These are phyloP conservation scores for Aspergillus olivimuriae DNA, from an alignment of 495 filamentous ascomycete genomes.

Conservation along the genomic window DNA sequence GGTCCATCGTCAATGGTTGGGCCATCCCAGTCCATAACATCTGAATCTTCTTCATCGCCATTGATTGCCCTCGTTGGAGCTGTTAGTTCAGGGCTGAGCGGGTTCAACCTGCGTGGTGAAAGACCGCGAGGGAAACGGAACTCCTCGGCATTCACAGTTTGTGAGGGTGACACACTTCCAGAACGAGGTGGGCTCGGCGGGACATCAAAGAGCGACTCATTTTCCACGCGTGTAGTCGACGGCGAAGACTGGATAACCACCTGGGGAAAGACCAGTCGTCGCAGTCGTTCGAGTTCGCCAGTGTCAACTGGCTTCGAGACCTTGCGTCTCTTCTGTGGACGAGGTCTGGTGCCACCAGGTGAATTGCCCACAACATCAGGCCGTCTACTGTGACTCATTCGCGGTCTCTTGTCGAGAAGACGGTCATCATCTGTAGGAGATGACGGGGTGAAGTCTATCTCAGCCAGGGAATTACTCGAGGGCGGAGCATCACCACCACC, in stretches of 20 bases:
- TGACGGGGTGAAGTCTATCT: constrained; percentile 12
- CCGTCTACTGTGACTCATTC: too few relatives aligned
- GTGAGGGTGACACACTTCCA: constrained; percentile 22
- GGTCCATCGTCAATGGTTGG: constrained; percentile 15
- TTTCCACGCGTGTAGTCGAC: constrained; percentile 6
- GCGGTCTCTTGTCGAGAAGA: neutral
- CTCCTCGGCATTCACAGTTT: constrained; percentile 14
- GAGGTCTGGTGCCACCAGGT: neutral
- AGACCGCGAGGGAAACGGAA: constrained; percentile 38
- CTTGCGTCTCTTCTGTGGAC: constrained; percentile 28
- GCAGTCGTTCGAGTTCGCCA: constrained; percentile 2
- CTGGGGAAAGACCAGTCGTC: constrained; percentile 10
- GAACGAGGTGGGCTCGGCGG: constrained; percentile 38
- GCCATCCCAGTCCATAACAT: constrained; percentile 5
- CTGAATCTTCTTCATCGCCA: constrained; percentile 2
- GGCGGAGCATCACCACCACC: constrained; percentile 20
- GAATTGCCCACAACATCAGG: constrained; percentile 8
- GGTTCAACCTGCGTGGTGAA: constrained; percentile 27
- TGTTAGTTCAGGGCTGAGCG: constrained; percentile 21
- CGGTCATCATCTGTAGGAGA: constrained; percentile 13
- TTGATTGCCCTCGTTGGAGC: constrained; percentile 17
- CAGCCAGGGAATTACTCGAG: constrained; percentile 29
- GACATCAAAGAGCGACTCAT: constrained; percentile 21
- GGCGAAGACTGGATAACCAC: constrained; percentile 24
- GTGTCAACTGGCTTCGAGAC: constrained; percentile 19